A percentile compares a stretch with the other conserved stretches of the same genome.
Evolutionary conservation across 2,329 filamentous ascomycete species (phyloP).

Genomic region (Fusarium decemcellulare): DNA sequence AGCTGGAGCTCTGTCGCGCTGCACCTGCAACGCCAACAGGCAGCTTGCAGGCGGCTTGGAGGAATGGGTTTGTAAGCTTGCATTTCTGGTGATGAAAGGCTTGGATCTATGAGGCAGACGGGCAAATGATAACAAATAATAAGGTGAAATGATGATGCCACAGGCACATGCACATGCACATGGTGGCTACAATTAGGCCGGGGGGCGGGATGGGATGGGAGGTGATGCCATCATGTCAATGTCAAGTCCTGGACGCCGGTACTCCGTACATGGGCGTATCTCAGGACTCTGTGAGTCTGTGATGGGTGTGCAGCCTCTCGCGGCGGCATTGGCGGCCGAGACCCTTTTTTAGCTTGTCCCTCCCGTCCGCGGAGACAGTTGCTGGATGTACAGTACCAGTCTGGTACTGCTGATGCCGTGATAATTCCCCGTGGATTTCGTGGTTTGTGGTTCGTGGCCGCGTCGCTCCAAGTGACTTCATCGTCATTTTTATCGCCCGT

Average conservation of each 20-base stretch:
- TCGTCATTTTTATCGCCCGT: conserved; percentile 1
- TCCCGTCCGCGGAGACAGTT: not conserved
- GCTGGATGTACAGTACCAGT: conserved; percentile 11
- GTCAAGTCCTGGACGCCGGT: conserved; percentile 15
- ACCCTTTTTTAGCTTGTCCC: conserved; percentile 27
- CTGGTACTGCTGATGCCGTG: conserved; percentile 21
- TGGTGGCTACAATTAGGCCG: conserved; percentile 13
- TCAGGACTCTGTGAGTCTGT: too few relatives aligned
- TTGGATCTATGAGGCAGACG: not conserved
- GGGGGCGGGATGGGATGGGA: not conserved
- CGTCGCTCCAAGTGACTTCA: conserved; percentile 33
- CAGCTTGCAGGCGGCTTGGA: not conserved
- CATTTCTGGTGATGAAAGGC: conserved; percentile 2
- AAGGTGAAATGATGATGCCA: conserved; percentile 36
- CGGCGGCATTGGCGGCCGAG: conserved; percentile 27
- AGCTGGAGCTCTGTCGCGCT: not conserved
- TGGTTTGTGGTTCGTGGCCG: conserved; percentile 10
- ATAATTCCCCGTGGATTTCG: conserved; percentile 26
- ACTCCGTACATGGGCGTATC: not conserved
- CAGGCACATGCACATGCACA: conserved; percentile 26
- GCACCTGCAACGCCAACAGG: not conserved
- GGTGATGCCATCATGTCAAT: conserved; percentile 40
- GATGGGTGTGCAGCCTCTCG: conserved; percentile 14
- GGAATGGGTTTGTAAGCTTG: conserved; percentile 25
- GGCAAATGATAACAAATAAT: conserved; percentile 7